phyloP scores from a whole-genome alignment of 306 rosid species.

The Medicago truncatula region MtrunA17r5.0-ANR NC_053042.1:42447001-42447500 shows the following conservation, averaged over 20 bases:
- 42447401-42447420: no score
- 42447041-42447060: background rate
- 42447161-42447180: background rate
- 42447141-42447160: background rate
- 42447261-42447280: no score
- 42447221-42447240: background rate
- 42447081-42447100: background rate
- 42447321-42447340: no score
- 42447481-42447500: no score
- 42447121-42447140: slow-evolving; percentile 17
- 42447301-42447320: no score
- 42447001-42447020: background rate
- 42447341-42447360: no score
- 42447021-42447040: background rate
- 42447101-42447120: slow-evolving; percentile 34
- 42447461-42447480: no score
- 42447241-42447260: background rate
- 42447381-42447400: no score
- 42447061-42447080: background rate
- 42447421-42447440: no score
- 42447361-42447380: no score
- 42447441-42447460: no score
- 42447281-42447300: no score
- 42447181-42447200: background rate
- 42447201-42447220: background rate